phyloP scores from a whole-genome alignment of 2,329 filamentous ascomycete genomes.

The Pseudopithomyces maydicus region DNA sequence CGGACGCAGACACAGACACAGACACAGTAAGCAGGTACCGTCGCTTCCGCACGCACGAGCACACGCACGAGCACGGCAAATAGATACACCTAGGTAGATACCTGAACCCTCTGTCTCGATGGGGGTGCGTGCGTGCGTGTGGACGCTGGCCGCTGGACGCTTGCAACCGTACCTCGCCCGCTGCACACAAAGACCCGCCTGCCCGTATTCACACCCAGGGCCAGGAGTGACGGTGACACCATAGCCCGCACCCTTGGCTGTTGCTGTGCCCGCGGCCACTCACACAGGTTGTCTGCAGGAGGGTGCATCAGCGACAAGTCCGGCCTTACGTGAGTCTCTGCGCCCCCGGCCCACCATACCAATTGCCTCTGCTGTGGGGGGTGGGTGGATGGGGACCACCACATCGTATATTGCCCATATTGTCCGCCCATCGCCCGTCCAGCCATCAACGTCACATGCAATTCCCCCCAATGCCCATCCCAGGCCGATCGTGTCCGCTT shows the following conservation, averaged over 20 bases:
- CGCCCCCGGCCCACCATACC: not conserved
- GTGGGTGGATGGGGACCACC: not conserved
- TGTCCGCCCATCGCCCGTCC: not conserved
- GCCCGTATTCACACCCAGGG: not conserved
- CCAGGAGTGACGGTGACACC: not conserved
- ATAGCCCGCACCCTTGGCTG: not conserved
- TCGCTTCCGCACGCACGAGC: not conserved
- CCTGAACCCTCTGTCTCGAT: too few species aligned
- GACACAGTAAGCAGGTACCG: not conserved
- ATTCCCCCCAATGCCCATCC: not conserved
- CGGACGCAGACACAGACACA: too few species aligned
- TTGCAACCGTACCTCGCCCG: not conserved
- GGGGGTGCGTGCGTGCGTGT: too few species aligned
- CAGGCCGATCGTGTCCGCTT: not conserved
- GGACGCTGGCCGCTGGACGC: not conserved
- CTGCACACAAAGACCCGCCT: constrained; percentile 2
- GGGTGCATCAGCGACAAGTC: not conserved
- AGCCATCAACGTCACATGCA: not conserved
- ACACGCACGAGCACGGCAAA: not conserved
- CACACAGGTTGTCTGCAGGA: not conserved
- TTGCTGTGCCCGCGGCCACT: constrained; percentile 2
- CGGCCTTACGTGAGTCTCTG: constrained; percentile 4
- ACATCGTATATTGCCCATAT: constrained; percentile 1
- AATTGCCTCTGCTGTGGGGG: not conserved
- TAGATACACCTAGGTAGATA: too few species aligned